phyloP scores from a whole-genome alignment of 2,329 filamentous ascomycete species.

The Teratosphaeria gauchensis region DNA sequence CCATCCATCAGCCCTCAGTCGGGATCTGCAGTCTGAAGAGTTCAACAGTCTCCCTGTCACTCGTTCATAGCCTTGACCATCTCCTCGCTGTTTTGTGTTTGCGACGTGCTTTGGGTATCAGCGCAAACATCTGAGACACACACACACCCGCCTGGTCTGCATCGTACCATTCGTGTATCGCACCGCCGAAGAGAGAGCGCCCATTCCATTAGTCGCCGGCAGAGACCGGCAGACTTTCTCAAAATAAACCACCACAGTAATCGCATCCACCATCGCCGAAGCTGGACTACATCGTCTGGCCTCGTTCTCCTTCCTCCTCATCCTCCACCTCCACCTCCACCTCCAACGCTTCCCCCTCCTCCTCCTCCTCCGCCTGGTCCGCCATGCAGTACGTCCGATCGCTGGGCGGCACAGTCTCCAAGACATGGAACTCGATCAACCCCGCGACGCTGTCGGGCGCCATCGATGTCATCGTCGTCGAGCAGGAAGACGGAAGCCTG shows the following conservation, averaged over 20 bases:
- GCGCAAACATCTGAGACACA: not conserved
- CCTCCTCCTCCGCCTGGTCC: not conserved
- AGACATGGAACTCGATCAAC: conserved; percentile 99
- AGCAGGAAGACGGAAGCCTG: conserved; percentile 80
- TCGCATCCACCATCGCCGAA: not conserved
- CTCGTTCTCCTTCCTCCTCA: not conserved
- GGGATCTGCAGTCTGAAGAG: not conserved
- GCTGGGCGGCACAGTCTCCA: conserved; percentile 89
- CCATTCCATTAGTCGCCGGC: not conserved
- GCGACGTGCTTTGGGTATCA: not conserved
- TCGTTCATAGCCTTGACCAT: not conserved
- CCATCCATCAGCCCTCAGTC: not conserved
- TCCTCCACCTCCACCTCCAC: not conserved
- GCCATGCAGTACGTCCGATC: conserved; percentile 96
- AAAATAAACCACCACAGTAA: not conserved
- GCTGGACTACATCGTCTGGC: not conserved
- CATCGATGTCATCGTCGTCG: conserved; percentile 97
- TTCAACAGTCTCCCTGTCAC: not conserved
- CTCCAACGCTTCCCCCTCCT: not conserved
- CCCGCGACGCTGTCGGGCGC: conserved; percentile 93
- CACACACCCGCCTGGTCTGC: not conserved
- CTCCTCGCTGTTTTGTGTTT: not conserved
- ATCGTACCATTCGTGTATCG: not conserved
- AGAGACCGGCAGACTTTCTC: not conserved
- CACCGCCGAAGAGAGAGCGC: not conserved